These are phyloP conservation scores for Clitopilus hobsonii DNA, from an alignment of 768 basidiomycete genomes.

Conservation along the genomic window DNA sequence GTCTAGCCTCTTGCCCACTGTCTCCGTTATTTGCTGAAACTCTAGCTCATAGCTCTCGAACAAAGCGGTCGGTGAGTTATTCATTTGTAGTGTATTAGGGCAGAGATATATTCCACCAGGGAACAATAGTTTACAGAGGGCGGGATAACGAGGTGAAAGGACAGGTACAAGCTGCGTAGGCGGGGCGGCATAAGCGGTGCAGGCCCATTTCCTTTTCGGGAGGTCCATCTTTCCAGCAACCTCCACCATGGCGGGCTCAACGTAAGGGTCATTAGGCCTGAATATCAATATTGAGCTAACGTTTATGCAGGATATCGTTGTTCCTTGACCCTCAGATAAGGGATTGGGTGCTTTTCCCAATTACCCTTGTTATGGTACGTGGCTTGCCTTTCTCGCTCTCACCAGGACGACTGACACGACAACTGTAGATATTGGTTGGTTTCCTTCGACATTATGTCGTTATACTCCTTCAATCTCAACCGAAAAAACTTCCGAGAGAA, in stretches of 20 bases:
- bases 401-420: conserved; percentile 2
- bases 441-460: conserved; percentile 91
- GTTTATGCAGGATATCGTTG: conserved; percentile 39
- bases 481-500: conserved; percentile 73
- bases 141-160: background rate
- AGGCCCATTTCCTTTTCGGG: conserved; percentile 7
- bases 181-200: background rate
- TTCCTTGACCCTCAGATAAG: conserved; percentile 95
- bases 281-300: background rate
- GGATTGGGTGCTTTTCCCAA: conserved; percentile 92
- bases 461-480: conserved; percentile 73
- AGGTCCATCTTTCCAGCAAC: conserved; percentile 4
- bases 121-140: conserved; percentile 10
- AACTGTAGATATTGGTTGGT: conserved; percentile 79
- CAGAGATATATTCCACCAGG: conserved; percentile 28
- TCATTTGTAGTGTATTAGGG: conserved; percentile 44
- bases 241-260: conserved; percentile 37
- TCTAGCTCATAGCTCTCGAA: conserved; percentile 93
- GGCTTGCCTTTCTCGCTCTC: background rate
- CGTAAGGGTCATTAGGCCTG: conserved; percentile 28
- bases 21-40: conserved; percentile 76
- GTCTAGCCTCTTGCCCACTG: conserved; percentile 75
- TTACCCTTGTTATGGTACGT: conserved; percentile 93
- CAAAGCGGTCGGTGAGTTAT: conserved; percentile 78
- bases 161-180: background rate